Evolutionary conservation across 179 eudicot genomes (phyloP).

Genomic region (Actinidia chinensis): DNA sequence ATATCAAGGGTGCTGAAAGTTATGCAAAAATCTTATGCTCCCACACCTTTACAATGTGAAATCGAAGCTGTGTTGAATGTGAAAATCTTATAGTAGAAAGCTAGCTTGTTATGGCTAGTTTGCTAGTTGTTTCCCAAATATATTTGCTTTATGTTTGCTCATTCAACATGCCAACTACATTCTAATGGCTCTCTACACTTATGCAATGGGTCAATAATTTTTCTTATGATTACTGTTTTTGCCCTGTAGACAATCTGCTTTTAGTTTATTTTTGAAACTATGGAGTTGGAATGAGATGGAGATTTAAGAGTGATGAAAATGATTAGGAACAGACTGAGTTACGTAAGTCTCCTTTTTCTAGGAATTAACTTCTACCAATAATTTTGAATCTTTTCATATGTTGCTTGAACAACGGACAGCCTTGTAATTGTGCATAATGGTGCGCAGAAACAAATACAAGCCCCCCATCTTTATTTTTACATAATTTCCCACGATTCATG

Average conservation of each 20-base stretch:
- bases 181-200: too few species aligned
- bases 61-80: slow-evolving; percentile 26
- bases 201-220: too few species aligned
- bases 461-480: too few species aligned
- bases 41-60: slow-evolving; percentile 31
- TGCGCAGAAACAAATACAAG: too few species aligned
- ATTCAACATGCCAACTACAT: too few species aligned
- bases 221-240: neutral
- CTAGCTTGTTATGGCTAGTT: slow-evolving; percentile 1
- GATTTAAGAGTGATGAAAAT: neutral
- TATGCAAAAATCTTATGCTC: slow-evolving; percentile 29
- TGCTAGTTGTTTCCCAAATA: neutral
- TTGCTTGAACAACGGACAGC: too few species aligned
- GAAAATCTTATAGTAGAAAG: slow-evolving; percentile 27
- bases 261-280: neutral
- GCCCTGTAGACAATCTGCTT: neutral
- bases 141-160: neutral
- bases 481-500: too few species aligned
- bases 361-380: too few species aligned
- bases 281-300: neutral
- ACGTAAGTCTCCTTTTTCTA: too few species aligned
- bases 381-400: too few species aligned
- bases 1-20: slow-evolving; percentile 35
- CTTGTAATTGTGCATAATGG: too few species aligned
- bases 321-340: too few species aligned